Base-by-base conservation (phyloP, 1,284 basidiomycete species). In the Tilletia setariae region DNA sequence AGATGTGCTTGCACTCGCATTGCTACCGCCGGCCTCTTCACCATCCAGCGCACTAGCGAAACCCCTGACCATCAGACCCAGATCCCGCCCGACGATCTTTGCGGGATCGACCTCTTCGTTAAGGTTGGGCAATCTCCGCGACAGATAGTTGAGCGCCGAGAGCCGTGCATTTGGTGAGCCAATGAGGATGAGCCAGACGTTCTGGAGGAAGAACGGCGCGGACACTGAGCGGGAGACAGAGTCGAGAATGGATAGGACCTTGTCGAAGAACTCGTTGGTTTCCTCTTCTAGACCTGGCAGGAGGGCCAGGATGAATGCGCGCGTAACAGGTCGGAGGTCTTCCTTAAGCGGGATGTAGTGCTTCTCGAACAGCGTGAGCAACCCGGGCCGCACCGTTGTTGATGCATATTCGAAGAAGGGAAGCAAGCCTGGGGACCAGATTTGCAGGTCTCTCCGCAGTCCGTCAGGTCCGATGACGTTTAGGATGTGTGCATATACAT, bases 381-480 rank as follows among this genome's bases (percentile, higher is more conserved):
- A 65, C 3, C 70, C 62, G 0, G 79, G 79, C 25, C 76, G 76
- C 74, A 72, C 76, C 23, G 93, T 94, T 6, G 94, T 98, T 16
- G 94, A 90, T 4, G 96, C 94, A 83, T 93, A 97, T 83, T 97
- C 93, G 81, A 98, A 98, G 87, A 98, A 98, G 0, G 96, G 96
- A 79, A 99, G 95, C 9, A 99, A 84, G 2, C 96, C 96, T 3
- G 93, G 91, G 0, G 93, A 93, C 96, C 96, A 99, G 19, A 98
- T 86, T 1, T 91, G 87, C 3, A 99, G 85, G 84, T 99, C 96
- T 59, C 90, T 87, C 71, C 89, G 88, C 51, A 98, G 84, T 8
- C 94, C 94, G 76, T 97, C 94, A 1, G 88, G 87, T 51, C 94
- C 94, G 44, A 97, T 89, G 21, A 94, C 90, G 6, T 89, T 88